Percentiles rank a stretch among this genome's conserved stretches.
Conservation (phyloP, 2,329 filamentous ascomycete species). For the Fusarium sp. region DNA sequence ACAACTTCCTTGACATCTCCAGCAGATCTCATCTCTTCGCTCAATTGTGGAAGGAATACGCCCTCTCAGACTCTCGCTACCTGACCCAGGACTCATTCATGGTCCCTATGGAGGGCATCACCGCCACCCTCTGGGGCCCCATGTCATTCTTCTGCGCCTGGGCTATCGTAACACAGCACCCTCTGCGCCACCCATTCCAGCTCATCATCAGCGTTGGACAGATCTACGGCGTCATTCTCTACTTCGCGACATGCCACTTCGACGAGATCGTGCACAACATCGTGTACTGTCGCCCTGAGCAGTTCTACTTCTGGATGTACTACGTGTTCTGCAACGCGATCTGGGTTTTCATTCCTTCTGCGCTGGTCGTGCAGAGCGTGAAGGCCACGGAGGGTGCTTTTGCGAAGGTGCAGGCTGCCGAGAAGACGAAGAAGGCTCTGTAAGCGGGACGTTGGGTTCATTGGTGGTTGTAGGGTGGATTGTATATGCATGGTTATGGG, state of each 20-base stretch:
- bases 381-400: constrained; percentile 47
- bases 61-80: constrained; percentile 69
- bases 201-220: constrained; percentile 61
- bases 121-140: constrained; percentile 66
- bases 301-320: constrained; percentile 66
- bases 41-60: constrained; percentile 71
- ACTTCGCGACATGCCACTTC: constrained; percentile 63
- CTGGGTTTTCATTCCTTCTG: constrained; percentile 65
- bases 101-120: constrained; percentile 69
- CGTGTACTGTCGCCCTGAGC: constrained; percentile 64
- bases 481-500: not conserved
- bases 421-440: constrained; percentile 46
- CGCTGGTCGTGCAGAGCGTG: constrained; percentile 51
- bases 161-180: constrained; percentile 59
- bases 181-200: constrained; percentile 64
- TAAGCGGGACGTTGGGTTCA: not conserved
- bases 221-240: constrained; percentile 66
- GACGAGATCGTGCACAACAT: constrained; percentile 56
- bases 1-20: constrained; percentile 59
- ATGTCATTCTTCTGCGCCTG: constrained; percentile 63
- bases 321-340: constrained; percentile 66
- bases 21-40: constrained; percentile 60
- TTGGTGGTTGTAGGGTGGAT: not conserved
- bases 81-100: constrained; percentile 65
- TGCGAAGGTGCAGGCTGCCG: constrained; percentile 45